phyloP scores from a whole-genome alignment of 176 grass and related monocot species.

The Leersia perrieri region DNA sequence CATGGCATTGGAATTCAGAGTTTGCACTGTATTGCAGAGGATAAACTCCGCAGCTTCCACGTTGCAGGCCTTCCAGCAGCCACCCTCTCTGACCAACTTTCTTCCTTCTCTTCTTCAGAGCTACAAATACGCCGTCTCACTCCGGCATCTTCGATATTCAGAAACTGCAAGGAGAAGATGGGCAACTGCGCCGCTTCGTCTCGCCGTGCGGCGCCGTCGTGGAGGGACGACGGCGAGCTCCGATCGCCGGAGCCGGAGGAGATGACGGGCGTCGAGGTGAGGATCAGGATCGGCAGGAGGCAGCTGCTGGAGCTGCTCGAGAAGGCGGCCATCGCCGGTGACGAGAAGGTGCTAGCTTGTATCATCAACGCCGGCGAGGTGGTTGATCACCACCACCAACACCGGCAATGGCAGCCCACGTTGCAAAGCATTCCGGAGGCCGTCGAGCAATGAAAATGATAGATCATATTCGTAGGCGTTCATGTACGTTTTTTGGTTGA shows the following conservation, averaged over 20 bases:
- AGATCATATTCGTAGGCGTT: neutral
- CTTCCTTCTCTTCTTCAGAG: neutral
- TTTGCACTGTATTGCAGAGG: neutral
- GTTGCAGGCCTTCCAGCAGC: neutral
- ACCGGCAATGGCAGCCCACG: slow-evolving; percentile 32
- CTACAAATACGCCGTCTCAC: neutral
- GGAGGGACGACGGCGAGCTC: neutral
- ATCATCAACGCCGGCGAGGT: slow-evolving; percentile 40
- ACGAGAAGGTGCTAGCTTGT: slow-evolving; percentile 17
- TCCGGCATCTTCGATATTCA: neutral
- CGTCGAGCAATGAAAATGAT: neutral
- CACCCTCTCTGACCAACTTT: slow-evolving; percentile 20
- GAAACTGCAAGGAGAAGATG: neutral
- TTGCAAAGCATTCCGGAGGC: slow-evolving; percentile 46
- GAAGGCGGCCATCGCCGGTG: neutral
- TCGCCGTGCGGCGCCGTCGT: neutral
- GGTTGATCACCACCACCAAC: neutral
- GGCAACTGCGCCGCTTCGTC: slow-evolving; percentile 22
- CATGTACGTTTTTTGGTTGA: neutral
- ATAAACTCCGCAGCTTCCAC: neutral
- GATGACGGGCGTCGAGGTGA: slow-evolving; percentile 29
- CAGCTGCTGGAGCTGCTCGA: slow-evolving; percentile 44
- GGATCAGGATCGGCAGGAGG: slow-evolving; percentile 44
- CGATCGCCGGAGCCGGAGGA: neutral
- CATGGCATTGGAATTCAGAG: neutral